These are phyloP conservation scores for Cronartium quercuum DNA, from an alignment of 1,284 basidiomycete genomes.

Conservation along the genomic window DNA sequence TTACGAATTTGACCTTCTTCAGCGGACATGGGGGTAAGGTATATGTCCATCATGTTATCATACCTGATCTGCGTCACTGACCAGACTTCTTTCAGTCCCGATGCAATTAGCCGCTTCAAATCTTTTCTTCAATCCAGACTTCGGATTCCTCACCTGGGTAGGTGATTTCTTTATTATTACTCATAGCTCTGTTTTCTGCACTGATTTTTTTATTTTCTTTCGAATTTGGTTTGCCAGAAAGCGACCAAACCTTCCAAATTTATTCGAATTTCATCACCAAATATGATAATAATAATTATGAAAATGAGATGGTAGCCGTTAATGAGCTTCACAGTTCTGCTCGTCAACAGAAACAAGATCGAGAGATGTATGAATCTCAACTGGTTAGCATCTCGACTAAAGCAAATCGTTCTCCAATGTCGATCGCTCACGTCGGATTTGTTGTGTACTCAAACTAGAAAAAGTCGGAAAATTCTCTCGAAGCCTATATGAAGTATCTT, in stretches of 20 bases:
- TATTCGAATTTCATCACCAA: slow-evolving; percentile 30
- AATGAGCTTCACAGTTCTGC: slow-evolving; percentile 31
- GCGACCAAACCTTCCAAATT: slow-evolving; percentile 26
- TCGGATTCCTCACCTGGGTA: slow-evolving; percentile 34
- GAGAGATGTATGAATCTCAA: slow-evolving; percentile 28
- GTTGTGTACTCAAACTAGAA: slow-evolving; percentile 18
- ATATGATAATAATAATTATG: slow-evolving; percentile 32
- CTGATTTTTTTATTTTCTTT: neutral
- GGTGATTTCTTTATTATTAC: neutral
- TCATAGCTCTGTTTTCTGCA: too few relatives aligned
- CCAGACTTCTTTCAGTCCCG: slow-evolving; percentile 6
- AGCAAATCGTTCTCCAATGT: neutral
- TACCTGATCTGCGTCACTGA: neutral
- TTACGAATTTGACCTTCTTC: slow-evolving; percentile 7
- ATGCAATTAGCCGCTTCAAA: slow-evolving; percentile 13
- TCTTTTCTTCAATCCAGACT: slow-evolving; percentile 31
- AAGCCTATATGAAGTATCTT: slow-evolving; percentile 33
- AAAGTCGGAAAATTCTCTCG: slow-evolving; percentile 25
- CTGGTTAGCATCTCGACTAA: slow-evolving; percentile 1
- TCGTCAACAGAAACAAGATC: slow-evolving; percentile 31
- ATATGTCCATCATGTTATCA: neutral
- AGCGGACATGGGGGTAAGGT: slow-evolving; percentile 23
- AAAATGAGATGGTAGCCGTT: slow-evolving; percentile 34
- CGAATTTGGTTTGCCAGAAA: slow-evolving; percentile 13
- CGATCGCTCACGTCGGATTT: neutral